phyloP scores from a whole-genome alignment of 2,329 filamentous ascomycete genomes.

The Sporothrix schenckii region DNA sequence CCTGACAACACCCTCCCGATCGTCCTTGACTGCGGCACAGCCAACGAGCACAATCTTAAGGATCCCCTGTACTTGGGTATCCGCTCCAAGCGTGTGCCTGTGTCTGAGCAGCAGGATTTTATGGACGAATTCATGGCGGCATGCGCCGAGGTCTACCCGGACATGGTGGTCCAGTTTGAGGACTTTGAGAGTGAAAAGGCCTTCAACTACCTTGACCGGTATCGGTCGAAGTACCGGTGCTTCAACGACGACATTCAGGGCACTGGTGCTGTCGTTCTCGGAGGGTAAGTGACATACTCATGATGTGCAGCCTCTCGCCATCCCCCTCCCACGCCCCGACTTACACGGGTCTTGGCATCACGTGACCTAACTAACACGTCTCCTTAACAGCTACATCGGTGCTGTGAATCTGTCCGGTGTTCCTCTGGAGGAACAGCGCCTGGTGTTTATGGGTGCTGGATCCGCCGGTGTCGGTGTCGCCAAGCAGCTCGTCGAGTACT shows the following conservation, averaged over 20 bases:
- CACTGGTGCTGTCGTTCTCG: slow-evolving; percentile 92
- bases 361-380: slow-evolving; percentile 47
- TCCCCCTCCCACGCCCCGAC: slow-evolving; percentile 24
- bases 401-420: slow-evolving; percentile 83
- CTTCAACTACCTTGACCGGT: slow-evolving; percentile 89
- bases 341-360: slow-evolving; percentile 32
- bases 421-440: slow-evolving; percentile 83
- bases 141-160: slow-evolving; percentile 70
- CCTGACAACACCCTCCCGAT: slow-evolving; percentile 79
- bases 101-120: slow-evolving; percentile 82
- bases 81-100: slow-evolving; percentile 75
- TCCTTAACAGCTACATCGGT: slow-evolving; percentile 62
- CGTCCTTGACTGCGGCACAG: slow-evolving; percentile 67
- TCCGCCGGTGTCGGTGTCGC: slow-evolving; percentile 96
- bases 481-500: slow-evolving; percentile 96
- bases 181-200: slow-evolving; percentile 93
- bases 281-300: slow-evolving; percentile 58
- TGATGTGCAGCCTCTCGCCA: too few relatives aligned
- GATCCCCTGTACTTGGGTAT: slow-evolving; percentile 87
- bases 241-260: slow-evolving; percentile 99
- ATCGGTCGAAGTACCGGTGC: slow-evolving; percentile 85
- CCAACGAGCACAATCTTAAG: slow-evolving; percentile 66
- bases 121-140: slow-evolving; percentile 98
- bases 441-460: slow-evolving; percentile 95
- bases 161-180: slow-evolving; percentile 85